These are phyloP conservation scores for Didymosphaeria variabile DNA, from an alignment of 2,329 filamentous ascomycete species.

Conservation along the genomic window DNA sequence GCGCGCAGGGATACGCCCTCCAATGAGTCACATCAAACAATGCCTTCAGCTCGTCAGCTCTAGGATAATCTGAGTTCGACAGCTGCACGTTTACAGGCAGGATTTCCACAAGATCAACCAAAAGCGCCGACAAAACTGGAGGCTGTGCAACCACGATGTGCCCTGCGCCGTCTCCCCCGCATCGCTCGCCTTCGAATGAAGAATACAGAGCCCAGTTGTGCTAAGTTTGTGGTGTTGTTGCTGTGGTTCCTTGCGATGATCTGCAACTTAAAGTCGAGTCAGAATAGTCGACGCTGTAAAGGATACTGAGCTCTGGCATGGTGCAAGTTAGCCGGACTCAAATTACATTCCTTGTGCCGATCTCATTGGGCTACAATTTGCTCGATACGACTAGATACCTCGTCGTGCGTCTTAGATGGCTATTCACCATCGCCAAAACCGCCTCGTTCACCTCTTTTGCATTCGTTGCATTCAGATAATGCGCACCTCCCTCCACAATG, in stretches of 20 bases:
- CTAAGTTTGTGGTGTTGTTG: background rate
- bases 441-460: constrained; percentile 52
- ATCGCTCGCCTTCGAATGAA: too few species aligned
- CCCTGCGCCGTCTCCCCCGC: too few species aligned
- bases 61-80: too few species aligned
- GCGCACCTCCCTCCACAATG: constrained; percentile 57
- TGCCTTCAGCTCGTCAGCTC: too few species aligned
- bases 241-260: background rate
- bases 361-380: background rate
- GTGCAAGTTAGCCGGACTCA: background rate
- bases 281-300: background rate
- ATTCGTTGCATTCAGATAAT: constrained; percentile 60
- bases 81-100: too few species aligned
- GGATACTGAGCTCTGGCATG: background rate
- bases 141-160: too few species aligned
- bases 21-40: too few species aligned
- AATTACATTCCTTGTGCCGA: background rate
- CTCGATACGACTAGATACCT: background rate
- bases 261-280: background rate
- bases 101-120: too few species aligned
- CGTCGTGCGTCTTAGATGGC: background rate
- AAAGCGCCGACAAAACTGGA: too few species aligned
- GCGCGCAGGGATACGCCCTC: too few species aligned
- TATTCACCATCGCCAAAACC: constrained; percentile 6
- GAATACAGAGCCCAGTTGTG: too few species aligned